phyloP scores from a whole-genome alignment of 345 rosid genomes.

The Citrus reticulata region DNA sequence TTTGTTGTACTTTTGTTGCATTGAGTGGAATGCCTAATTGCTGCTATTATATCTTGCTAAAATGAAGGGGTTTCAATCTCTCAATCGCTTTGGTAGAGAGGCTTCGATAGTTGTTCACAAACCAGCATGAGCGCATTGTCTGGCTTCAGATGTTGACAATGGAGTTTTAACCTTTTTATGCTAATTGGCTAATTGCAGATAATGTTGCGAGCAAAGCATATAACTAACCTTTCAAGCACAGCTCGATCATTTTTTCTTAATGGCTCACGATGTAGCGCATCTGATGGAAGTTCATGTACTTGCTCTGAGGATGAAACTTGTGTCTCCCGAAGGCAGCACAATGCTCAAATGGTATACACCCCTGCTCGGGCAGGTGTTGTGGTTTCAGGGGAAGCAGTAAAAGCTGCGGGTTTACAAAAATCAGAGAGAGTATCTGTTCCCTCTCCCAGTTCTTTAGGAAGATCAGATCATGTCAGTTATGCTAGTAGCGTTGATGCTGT shows the following conservation, averaged over 20 bases:
- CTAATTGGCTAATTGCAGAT: conserved; percentile 24
- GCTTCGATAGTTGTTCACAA: no score
- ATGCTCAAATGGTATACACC: conserved; percentile 40
- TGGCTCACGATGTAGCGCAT: conserved; percentile 58
- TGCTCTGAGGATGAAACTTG: conserved; percentile 76
- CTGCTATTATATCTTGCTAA: neutral
- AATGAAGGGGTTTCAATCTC: no score
- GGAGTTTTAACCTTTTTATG: neutral
- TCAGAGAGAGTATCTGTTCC: conserved; percentile 29
- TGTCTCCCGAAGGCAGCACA: conserved; percentile 51
- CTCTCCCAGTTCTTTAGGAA: conserved; percentile 35
- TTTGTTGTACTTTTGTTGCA: no score
- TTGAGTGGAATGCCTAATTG: neutral
- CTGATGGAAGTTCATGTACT: conserved; percentile 72
- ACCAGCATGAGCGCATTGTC: neutral
- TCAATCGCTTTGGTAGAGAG: no score
- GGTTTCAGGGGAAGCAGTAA: conserved; percentile 31
- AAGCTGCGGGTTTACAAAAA: conserved; percentile 37
- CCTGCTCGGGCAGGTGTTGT: conserved; percentile 31
- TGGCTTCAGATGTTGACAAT: neutral
- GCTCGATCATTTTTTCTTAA: conserved; percentile 63
- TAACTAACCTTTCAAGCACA: conserved; percentile 63
- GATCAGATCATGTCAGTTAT: conserved; percentile 46
- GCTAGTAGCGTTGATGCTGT: conserved; percentile 36
- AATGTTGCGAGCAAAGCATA: conserved; percentile 75